Evolutionary conservation across 2,329 filamentous ascomycete genomes (phyloP).

Genomic region (Trichoderma cornu-damae): DNA sequence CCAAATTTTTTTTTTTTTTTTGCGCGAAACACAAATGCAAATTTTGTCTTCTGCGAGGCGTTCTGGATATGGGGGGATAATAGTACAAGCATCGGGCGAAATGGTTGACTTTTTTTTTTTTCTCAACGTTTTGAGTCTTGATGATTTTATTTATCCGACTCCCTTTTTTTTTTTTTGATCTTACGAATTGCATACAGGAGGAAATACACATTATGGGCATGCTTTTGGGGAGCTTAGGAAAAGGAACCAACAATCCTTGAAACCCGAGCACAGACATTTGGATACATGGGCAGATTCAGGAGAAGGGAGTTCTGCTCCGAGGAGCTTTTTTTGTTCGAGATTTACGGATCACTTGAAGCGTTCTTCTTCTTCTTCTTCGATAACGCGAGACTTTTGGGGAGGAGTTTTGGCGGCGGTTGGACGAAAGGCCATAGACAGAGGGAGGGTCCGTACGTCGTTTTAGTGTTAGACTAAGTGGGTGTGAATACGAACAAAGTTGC

Average conservation of each 20-base stretch:
- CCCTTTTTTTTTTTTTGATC: not conserved
- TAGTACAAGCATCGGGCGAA: conserved; percentile 14
- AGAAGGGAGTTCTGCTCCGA: not conserved
- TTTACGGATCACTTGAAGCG: not conserved
- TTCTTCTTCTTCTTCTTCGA: not conserved
- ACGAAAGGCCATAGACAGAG: not conserved
- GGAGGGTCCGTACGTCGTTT: conserved; percentile 1
- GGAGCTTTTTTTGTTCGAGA: conserved; percentile 9
- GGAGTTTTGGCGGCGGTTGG: conserved; percentile 3
- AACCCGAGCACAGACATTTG: not conserved
- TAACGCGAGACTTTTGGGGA: not conserved
- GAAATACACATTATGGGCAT: conserved; percentile 7
- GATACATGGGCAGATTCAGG: not conserved
- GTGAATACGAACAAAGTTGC: conserved; percentile 16
- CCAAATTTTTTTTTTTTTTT: not conserved
- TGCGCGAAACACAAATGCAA: conserved; percentile 9
- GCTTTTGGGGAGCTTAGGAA: conserved; percentile 5
- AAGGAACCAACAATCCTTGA: not conserved
- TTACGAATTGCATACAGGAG: conserved; percentile 18
- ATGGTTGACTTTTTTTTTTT: conserved; percentile 13
- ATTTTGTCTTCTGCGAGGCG: conserved; percentile 17
- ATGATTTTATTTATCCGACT: not conserved
- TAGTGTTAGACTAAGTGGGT: not conserved
- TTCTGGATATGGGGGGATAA: conserved; percentile 16
- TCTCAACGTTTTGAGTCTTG: conserved; percentile 4